phyloP scores from a whole-genome alignment of 164 flowering plant species.

The Cinnamomum chago region DNA sequence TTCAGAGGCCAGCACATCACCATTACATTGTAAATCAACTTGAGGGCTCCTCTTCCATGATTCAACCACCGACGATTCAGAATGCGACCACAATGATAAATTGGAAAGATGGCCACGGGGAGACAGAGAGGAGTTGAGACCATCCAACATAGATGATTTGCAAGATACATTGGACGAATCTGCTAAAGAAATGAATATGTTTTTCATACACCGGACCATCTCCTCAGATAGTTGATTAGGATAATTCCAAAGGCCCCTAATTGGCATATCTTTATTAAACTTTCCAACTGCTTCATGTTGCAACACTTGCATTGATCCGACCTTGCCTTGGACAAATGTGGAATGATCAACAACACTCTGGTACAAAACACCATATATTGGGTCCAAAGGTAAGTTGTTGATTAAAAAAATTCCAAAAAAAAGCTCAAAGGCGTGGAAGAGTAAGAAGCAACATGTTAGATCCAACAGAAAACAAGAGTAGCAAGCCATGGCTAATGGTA shows the following conservation, averaged over 20 bases:
- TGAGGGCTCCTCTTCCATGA: conserved; percentile 56
- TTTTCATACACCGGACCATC: conserved; percentile 78
- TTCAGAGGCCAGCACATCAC: conserved; percentile 47
- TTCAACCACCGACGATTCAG: conserved; percentile 45
- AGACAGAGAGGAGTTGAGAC: conserved; percentile 32
- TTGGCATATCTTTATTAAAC: conserved; percentile 29
- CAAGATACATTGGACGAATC: conserved; percentile 44
- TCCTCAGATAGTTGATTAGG: conserved; percentile 73
- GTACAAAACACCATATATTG: conserved; percentile 12
- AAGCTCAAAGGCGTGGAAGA: not conserved
- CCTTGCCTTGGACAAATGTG: conserved; percentile 12
- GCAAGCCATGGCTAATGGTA: too few relatives aligned
- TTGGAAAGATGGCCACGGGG: conserved; percentile 50
- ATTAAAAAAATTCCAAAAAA: not conserved
- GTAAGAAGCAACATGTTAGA: too few relatives aligned
- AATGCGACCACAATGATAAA: conserved; percentile 50
- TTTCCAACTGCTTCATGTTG: conserved; percentile 21
- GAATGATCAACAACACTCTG: conserved; percentile 28
- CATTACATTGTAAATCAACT: conserved; percentile 38
- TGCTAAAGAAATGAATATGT: conserved; percentile 63
- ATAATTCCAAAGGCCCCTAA: conserved; percentile 49
- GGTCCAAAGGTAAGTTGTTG: not conserved
- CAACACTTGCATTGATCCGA: conserved; percentile 15
- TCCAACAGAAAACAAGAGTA: too few relatives aligned
- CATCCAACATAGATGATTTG: conserved; percentile 30